Percentiles rank a stretch among this genome's conserved stretches.
These are phyloP conservation scores for Globisporangium orthogonon DNA, from an alignment of 352 stramenopile species.

Conservation along the genomic window DNA sequence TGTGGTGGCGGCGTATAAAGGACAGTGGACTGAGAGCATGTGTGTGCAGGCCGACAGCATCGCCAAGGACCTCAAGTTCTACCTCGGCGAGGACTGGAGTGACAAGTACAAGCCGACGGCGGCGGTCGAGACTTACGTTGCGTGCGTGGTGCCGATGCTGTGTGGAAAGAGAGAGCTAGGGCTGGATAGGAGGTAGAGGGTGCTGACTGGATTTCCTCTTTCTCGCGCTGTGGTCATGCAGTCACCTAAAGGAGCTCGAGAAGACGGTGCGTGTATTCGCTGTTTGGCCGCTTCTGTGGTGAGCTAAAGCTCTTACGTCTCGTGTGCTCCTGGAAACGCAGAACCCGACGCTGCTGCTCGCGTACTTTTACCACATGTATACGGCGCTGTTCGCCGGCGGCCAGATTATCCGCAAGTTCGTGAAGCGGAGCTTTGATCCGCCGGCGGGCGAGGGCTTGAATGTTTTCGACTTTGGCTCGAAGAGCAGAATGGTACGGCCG, in stretches of 20 bases:
- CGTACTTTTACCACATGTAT: constrained; percentile 77
- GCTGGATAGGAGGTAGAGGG: background rate
- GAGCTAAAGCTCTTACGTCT: too few species aligned
- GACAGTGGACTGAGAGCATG: background rate
- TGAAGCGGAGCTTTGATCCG: constrained; percentile 47
- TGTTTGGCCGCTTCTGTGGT: background rate
- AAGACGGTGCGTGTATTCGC: constrained; percentile 25
- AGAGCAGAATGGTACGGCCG: constrained; percentile 34
- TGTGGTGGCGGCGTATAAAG: too few species aligned
- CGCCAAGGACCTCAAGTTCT: constrained; percentile 54
- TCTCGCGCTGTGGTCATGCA: constrained; percentile 7
- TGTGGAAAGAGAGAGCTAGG: background rate
- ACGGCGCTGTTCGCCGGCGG: constrained; percentile 58
- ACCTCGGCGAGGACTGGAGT: constrained; percentile 52
- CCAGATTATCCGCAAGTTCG: constrained; percentile 58
- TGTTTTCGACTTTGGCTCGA: constrained; percentile 44
- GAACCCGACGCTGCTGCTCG: constrained; percentile 50
- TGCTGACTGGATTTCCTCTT: background rate
- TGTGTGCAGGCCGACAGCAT: constrained; percentile 40
- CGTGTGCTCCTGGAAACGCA: constrained; percentile 5
- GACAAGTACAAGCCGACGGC: constrained; percentile 42
- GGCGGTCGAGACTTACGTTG: constrained; percentile 48
- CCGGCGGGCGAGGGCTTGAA: constrained; percentile 36
- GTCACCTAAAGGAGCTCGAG: constrained; percentile 44
- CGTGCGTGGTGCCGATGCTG: constrained; percentile 16